phyloP scores from a whole-genome alignment of 2,329 filamentous ascomycete species.

The Ampelomyces quisqualis region DNA sequence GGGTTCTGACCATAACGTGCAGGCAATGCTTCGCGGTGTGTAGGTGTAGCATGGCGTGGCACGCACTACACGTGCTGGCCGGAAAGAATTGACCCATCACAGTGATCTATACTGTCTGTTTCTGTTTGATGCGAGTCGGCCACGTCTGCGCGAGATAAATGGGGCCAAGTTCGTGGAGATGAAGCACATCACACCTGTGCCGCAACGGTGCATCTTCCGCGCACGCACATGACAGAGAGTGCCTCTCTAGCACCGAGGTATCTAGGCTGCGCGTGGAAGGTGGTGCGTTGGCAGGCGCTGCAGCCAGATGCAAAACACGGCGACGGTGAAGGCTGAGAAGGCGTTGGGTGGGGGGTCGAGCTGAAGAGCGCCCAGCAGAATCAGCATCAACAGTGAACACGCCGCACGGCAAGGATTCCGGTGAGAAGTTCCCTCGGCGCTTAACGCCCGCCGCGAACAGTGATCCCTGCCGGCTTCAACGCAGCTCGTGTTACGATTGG shows the following conservation, averaged over 20 bases:
- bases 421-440: constrained; percentile 14
- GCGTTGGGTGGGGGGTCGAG: neutral
- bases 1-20: no score
- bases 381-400: neutral
- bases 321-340: neutral
- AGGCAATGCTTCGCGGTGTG: constrained; percentile 6
- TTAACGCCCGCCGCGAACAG: constrained; percentile 11
- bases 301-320: constrained; percentile 2
- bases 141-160: constrained; percentile 25
- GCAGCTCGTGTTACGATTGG: constrained; percentile 9
- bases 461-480: constrained; percentile 11
- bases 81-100: neutral
- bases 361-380: neutral
- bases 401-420: constrained; percentile 9
- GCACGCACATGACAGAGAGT: constrained; percentile 21
- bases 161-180: constrained; percentile 12
- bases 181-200: constrained; percentile 16
- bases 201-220: constrained; percentile 21
- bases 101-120: constrained; percentile 1
- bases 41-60: constrained; percentile 12
- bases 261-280: constrained; percentile 12
- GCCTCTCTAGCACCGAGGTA: constrained; percentile 1
- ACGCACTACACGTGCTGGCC: constrained; percentile 6
- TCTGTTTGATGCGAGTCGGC: constrained; percentile 30
- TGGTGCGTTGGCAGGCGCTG: constrained; percentile 27